Evolutionary conservation across 768 basidiomycete genomes (phyloP).

Genomic region (Russula sp.): DNA sequence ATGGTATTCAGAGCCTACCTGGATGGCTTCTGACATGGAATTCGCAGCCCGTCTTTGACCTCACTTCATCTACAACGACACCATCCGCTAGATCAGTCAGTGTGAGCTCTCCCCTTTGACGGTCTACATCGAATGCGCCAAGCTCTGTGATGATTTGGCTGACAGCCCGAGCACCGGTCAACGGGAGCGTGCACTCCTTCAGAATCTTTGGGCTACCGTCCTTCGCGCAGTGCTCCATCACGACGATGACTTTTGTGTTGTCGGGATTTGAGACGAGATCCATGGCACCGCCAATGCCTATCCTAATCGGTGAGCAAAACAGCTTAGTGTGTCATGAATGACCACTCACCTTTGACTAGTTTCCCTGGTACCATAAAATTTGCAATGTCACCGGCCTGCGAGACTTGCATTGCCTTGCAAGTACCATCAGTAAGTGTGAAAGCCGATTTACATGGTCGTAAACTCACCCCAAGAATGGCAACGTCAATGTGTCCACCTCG

Average conservation of each 20-base stretch:
- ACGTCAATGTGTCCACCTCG: conserved; percentile 94
- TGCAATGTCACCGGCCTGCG: conserved; percentile 86
- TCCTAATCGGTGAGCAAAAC: background rate
- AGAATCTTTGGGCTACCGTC: conserved; percentile 88
- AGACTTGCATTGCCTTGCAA: conserved; percentile 89
- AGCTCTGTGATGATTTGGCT: conserved; percentile 93
- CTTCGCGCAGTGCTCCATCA: conserved; percentile 89
- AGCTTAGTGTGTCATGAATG: background rate
- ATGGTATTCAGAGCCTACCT: conserved; percentile 37
- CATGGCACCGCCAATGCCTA: conserved; percentile 95
- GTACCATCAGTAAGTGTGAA: conserved; percentile 3
- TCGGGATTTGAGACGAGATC: conserved; percentile 95
- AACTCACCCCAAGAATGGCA: conserved; percentile 81
- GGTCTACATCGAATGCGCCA: conserved; percentile 84
- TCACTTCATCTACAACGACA: conserved; percentile 75
- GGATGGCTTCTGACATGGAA: conserved; percentile 57
- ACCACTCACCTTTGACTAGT: conserved; percentile 61
- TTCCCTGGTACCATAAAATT: conserved; percentile 99
- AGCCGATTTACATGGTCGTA: background rate
- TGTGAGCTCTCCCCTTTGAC: conserved; percentile 61
- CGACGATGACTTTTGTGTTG: conserved; percentile 84
- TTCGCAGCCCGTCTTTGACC: conserved; percentile 78
- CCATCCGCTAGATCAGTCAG: conserved; percentile 84
- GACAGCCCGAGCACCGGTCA: conserved; percentile 84
- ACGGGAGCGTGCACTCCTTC: conserved; percentile 70